phyloP scores from a whole-genome alignment of 2,329 filamentous ascomycete species.

The Penicillium psychrosexuale region DNA sequence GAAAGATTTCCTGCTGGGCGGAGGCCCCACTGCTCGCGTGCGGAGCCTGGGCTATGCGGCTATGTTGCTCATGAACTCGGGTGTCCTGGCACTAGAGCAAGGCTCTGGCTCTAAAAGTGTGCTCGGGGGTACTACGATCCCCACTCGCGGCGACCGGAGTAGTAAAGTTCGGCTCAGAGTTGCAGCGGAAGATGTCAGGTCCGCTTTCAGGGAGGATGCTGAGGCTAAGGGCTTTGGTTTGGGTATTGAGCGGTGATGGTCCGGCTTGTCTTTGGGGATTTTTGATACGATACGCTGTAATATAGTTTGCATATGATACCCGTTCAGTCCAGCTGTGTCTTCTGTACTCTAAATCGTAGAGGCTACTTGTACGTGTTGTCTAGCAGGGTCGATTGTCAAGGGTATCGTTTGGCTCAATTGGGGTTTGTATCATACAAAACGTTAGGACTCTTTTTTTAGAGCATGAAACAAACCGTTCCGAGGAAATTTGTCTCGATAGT shows the following conservation, averaged over 20 bases:
- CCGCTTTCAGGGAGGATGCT: constrained; percentile 82
- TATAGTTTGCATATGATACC: constrained; percentile 19
- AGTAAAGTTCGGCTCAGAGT: constrained; percentile 83
- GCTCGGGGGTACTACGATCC: constrained; percentile 44
- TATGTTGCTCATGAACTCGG: constrained; percentile 79
- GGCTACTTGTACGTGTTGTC: background rate
- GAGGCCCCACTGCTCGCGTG: constrained; percentile 46
- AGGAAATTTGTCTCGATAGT: background rate
- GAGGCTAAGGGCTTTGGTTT: constrained; percentile 80
- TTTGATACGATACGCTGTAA: constrained; percentile 3
- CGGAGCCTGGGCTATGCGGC: constrained; percentile 68
- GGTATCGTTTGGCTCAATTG: background rate
- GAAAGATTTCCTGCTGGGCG: constrained; percentile 57
- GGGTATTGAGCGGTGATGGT: constrained; percentile 34
- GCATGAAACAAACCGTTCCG: constrained; percentile 4
- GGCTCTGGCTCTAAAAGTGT: constrained; percentile 28
- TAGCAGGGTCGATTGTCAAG: background rate
- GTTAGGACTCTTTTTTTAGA: constrained; percentile 11
- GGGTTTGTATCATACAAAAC: background rate
- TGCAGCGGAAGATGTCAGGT: constrained; percentile 84
- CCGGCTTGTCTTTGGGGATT: background rate
- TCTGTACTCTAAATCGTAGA: background rate
- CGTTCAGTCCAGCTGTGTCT: constrained; percentile 1
- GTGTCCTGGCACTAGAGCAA: constrained; percentile 76
- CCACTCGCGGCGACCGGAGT: constrained; percentile 72